These are phyloP conservation scores for Hirsutella minnesotensis DNA, from an alignment of 2,329 filamentous ascomycete genomes.

Conservation along the genomic window DNA sequence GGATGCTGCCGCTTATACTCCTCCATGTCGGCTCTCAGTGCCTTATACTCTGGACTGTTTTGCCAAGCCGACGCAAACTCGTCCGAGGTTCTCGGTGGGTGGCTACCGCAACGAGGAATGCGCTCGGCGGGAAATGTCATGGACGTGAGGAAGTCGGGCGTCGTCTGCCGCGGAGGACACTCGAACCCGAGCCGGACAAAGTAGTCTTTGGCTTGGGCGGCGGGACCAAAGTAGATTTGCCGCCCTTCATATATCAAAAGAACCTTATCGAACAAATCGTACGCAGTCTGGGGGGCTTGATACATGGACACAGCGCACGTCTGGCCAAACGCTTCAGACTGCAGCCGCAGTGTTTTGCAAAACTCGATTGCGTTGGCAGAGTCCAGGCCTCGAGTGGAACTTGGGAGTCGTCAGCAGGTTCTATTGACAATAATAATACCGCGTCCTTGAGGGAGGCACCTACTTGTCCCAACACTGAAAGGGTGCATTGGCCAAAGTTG, in stretches of 20 bases:
- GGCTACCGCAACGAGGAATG: conserved; percentile 19
- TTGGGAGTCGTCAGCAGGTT: not conserved
- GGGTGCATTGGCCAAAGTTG: not conserved
- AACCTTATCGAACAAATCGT: conserved; percentile 45
- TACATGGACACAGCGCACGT: not conserved
- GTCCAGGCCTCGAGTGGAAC: not conserved
- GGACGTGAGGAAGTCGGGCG: conserved; percentile 50
- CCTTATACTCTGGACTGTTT: conserved; percentile 11
- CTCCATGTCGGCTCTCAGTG: conserved; percentile 11
- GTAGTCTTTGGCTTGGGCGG: conserved; percentile 44
- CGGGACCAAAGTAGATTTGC: conserved; percentile 54
- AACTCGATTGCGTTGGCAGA: not conserved
- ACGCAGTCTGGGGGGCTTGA: conserved; percentile 14
- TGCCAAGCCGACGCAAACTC: conserved; percentile 26
- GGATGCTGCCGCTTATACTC: conserved; percentile 14
- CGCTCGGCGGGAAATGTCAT: conserved; percentile 26
- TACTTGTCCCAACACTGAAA: not conserved
- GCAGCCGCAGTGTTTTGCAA: not conserved
- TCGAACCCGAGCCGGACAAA: conserved; percentile 42
- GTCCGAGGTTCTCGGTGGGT: conserved; percentile 22
- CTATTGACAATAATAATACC: too few relatives aligned
- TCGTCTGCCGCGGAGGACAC: conserved; percentile 49
- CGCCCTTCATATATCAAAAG: conserved; percentile 55
- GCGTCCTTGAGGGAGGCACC: too few relatives aligned
- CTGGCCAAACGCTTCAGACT: not conserved